These are phyloP conservation scores for Hymenoscyphus fraxineus DNA, from an alignment of 2,329 filamentous ascomycete species.

Conservation along the genomic window DNA sequence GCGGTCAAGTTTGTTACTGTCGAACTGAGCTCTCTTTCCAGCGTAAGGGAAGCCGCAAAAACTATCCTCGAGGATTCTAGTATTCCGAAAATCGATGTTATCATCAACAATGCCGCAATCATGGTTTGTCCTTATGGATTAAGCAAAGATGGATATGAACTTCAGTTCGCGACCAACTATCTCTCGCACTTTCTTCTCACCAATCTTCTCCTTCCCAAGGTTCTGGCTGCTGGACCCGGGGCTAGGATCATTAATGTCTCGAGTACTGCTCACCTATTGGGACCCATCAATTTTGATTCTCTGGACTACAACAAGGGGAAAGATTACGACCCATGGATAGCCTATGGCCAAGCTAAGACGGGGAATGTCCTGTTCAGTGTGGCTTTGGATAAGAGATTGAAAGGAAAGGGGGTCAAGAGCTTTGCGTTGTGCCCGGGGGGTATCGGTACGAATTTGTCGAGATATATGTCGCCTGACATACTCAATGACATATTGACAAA, in stretches of 20 bases:
- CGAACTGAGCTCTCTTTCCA: slow-evolving; percentile 40
- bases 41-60: background rate
- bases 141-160: slow-evolving; percentile 46
- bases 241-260: slow-evolving; percentile 24
- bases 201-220: slow-evolving; percentile 39
- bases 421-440: slow-evolving; percentile 34
- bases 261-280: slow-evolving; percentile 37
- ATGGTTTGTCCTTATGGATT: slow-evolving; percentile 23
- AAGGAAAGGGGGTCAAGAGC: slow-evolving; percentile 23
- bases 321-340: slow-evolving; percentile 35
- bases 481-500: background rate
- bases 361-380: slow-evolving; percentile 37
- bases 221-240: slow-evolving; percentile 9
- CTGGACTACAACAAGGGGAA: slow-evolving; percentile 23
- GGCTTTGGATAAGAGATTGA: slow-evolving; percentile 29
- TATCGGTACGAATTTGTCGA: slow-evolving; percentile 6
- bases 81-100: slow-evolving; percentile 37
- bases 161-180: slow-evolving; percentile 51
- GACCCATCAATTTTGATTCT: slow-evolving; percentile 36
- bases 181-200: slow-evolving; percentile 52
- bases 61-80: slow-evolving; percentile 30
- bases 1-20: slow-evolving; percentile 15
- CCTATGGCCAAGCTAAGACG: slow-evolving; percentile 38
- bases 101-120: slow-evolving; percentile 40
- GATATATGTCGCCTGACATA: slow-evolving; percentile 10